phyloP scores from a whole-genome alignment of 345 rosid species.

The Eucalyptus microcorys region DNA sequence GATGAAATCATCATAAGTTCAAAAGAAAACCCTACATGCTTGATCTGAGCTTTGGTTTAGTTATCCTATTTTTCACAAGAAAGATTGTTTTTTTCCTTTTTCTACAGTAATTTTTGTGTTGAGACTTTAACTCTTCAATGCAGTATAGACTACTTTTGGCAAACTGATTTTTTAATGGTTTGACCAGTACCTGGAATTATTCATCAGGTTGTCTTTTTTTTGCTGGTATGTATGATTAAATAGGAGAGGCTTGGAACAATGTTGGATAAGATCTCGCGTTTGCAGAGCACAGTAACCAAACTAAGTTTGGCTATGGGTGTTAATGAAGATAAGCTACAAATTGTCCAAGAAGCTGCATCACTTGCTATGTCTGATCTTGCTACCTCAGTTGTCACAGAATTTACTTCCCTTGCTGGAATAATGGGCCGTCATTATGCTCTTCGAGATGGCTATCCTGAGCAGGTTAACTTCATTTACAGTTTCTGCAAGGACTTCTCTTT shows the following conservation, averaged over 20 bases:
- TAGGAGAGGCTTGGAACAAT: slow-evolving; percentile 96
- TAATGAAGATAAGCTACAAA: slow-evolving; percentile 34
- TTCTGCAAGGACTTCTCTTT: neutral
- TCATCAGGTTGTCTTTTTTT: neutral
- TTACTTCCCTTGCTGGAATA: slow-evolving; percentile 83
- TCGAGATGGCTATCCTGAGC: slow-evolving; percentile 76
- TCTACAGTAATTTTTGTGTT: neutral
- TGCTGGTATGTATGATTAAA: neutral
- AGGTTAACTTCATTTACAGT: slow-evolving; percentile 30
- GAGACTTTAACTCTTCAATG: neutral
- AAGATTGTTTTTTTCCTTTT: neutral
- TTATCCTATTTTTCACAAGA: neutral
- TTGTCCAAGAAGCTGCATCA: slow-evolving; percentile 69
- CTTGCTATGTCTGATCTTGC: slow-evolving; percentile 98
- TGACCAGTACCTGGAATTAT: neutral
- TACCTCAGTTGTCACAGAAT: slow-evolving; percentile 85
- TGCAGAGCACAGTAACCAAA: slow-evolving; percentile 40
- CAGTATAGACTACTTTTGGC: neutral
- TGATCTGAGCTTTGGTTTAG: neutral
- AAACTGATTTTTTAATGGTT: neutral
- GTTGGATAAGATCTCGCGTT: slow-evolving; percentile 74
- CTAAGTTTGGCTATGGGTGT: slow-evolving; percentile 40
- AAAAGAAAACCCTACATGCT: neutral
- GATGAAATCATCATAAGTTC: neutral
- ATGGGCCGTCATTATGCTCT: slow-evolving; percentile 98